These are phyloP conservation scores for Fusarium tjaetaba DNA, from an alignment of 2,329 filamentous ascomycete genomes.

Conservation along the genomic window DNA sequence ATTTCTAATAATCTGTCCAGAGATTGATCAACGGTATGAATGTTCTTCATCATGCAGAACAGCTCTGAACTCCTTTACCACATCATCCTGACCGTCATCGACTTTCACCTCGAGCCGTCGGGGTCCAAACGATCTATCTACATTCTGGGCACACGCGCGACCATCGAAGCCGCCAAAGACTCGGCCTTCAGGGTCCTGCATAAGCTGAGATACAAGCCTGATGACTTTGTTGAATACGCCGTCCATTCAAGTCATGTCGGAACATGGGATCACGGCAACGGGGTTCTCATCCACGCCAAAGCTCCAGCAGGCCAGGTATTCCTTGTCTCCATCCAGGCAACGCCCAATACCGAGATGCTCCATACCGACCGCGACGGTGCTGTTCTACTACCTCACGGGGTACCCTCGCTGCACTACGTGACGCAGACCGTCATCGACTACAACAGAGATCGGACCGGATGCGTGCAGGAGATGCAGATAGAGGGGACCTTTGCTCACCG, in stretches of 20 bases:
- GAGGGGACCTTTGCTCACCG: constrained; percentile 51
- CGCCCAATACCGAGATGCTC: constrained; percentile 49
- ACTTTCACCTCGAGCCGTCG: constrained; percentile 40
- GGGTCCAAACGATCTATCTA: constrained; percentile 46
- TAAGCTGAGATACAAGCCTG: constrained; percentile 48
- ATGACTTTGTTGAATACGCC: constrained; percentile 51
- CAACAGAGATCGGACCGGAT: constrained; percentile 50
- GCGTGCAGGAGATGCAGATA: constrained; percentile 50
- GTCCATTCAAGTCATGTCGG: constrained; percentile 13
- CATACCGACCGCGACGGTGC: constrained; percentile 27
- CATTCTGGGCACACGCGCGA: constrained; percentile 52
- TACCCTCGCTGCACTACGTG: constrained; percentile 52
- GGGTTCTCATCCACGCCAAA: constrained; percentile 51
- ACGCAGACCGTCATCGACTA: constrained; percentile 56
- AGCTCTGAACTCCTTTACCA: constrained; percentile 49
- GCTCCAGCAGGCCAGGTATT: constrained; percentile 51
- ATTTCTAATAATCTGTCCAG: background rate
- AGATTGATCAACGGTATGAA: background rate
- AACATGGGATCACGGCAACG: constrained; percentile 52
- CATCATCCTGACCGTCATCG: constrained; percentile 49
- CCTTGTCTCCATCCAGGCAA: constrained; percentile 50
- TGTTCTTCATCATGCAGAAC: background rate
- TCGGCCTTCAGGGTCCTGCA: constrained; percentile 47
- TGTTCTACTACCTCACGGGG: constrained; percentile 38
- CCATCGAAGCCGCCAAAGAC: constrained; percentile 49